These are phyloP conservation scores for Strigomonas oncopelti DNA, from an alignment of 208 protist species.

Conservation along the genomic window DNA sequence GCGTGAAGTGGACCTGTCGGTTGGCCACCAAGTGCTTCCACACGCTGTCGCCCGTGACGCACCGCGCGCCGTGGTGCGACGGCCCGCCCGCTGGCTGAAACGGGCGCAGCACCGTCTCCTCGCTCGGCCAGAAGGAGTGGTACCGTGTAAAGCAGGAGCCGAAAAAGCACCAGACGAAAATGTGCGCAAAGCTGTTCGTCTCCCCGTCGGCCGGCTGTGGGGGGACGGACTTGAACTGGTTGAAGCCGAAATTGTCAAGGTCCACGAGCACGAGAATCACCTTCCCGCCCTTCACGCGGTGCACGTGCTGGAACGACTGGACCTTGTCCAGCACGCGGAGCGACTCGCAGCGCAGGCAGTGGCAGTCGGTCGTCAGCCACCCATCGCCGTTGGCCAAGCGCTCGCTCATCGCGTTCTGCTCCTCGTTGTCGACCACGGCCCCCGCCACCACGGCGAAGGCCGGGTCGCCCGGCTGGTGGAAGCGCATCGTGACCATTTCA, in stretches of 20 bases:
- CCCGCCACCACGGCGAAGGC: constrained; percentile 67
- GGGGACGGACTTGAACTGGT: constrained; percentile 76
- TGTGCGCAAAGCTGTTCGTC: constrained; percentile 34
- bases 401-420: constrained; percentile 27
- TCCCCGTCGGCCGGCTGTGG: constrained; percentile 1
- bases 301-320: background rate
- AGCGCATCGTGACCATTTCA: constrained; percentile 7
- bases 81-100: background rate
- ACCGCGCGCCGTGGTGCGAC: background rate
- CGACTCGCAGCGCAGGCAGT: constrained; percentile 72
- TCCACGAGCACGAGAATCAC: constrained; percentile 76
- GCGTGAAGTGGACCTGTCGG: constrained; percentile 52
- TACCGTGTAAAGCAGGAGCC: constrained; percentile 85
- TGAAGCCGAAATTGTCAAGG: constrained; percentile 87
- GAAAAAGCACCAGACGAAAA: constrained; percentile 82
- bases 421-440: constrained; percentile 32
- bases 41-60: constrained; percentile 5
- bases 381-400: constrained; percentile 72
- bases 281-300: background rate
- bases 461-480: constrained; percentile 65
- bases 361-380: constrained; percentile 65
- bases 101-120: constrained; percentile 44
- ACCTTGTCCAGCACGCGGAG: constrained; percentile 43
- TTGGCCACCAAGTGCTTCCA: constrained; percentile 41
- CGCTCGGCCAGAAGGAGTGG: constrained; percentile 51